Conservation (phyloP, 495 filamentous ascomycete genomes). For the Aspergillus leporis region DNA sequence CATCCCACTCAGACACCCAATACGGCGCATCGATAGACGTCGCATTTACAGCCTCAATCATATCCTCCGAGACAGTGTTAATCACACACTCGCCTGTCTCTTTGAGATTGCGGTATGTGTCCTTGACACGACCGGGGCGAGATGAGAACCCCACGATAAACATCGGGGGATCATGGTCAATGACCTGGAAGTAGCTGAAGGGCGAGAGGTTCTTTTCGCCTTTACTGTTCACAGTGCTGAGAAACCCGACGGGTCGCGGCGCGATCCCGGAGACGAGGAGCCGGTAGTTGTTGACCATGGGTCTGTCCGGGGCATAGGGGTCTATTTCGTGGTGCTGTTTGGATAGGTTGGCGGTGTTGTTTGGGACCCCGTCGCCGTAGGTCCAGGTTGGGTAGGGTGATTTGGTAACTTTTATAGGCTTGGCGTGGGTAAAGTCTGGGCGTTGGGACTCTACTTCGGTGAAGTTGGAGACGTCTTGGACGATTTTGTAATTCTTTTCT, state of each 20-base stretch:
- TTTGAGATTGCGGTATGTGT: slow-evolving; percentile 68
- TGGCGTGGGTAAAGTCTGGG: slow-evolving; percentile 54
- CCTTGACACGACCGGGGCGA: slow-evolving; percentile 59
- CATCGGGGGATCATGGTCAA: slow-evolving; percentile 83
- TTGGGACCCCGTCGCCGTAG: slow-evolving; percentile 68
- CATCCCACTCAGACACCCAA: slow-evolving; percentile 74
- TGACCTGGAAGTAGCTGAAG: slow-evolving; percentile 76
- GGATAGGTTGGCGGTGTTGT: slow-evolving; percentile 44
- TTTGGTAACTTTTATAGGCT: slow-evolving; percentile 61
- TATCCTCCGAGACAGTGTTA: slow-evolving; percentile 79
- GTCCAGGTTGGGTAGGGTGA: slow-evolving; percentile 72
- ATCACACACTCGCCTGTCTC: slow-evolving; percentile 69
- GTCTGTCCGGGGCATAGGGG: slow-evolving; percentile 68
- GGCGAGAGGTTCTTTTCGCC: slow-evolving; percentile 73
- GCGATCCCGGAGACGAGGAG: slow-evolving; percentile 80
- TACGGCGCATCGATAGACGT: slow-evolving; percentile 73
- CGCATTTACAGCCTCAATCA: slow-evolving; percentile 81
- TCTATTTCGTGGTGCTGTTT: slow-evolving; percentile 71
- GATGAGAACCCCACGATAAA: slow-evolving; percentile 74
- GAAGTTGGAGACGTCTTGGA: slow-evolving; percentile 56
- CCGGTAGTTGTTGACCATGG: slow-evolving; percentile 77
- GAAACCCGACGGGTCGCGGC: slow-evolving; percentile 70
- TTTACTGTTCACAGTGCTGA: slow-evolving; percentile 52
- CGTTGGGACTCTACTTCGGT: slow-evolving; percentile 66
- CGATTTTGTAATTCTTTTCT: slow-evolving; percentile 25